Base-by-base conservation (phyloP, 768 basidiomycete genomes). In the Punctularia strigosozonata region DNA sequence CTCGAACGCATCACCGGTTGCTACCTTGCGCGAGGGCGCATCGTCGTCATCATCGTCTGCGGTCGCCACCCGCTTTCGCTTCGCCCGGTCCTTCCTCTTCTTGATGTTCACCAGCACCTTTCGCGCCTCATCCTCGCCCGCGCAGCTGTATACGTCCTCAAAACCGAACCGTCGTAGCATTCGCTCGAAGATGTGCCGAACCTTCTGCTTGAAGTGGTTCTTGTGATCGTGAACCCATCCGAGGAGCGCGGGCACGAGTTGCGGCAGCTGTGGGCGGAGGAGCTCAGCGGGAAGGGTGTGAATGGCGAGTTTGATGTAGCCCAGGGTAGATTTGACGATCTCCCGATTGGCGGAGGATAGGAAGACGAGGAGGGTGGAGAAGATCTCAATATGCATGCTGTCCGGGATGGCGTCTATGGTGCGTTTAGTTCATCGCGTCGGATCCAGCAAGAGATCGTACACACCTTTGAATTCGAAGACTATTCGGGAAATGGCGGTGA, bases 121-220 rank as follows among this genome's bases (percentile, higher is more conserved):
- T 31, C 76, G 69, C 22, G 84, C 80, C 28, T 90, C 83, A 37
- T 84, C 86, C 37, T 83, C 81, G 2, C 73, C 74, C 2, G 77
- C 72, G 51, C 73, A 78, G 24, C 75, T 65, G 52, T 84, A 76
- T 2, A 99, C 76, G 31, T 81, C 81, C 28, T 91, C 78, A 71
- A 77, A 95, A 0, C 79, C 81, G 52, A 95, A 95, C 45, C 90
- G 73, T 45, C 94, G 67, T 46, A 98, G 71, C 75, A 97, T 80
- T 34, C 94, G 77, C 64, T 98, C 94, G 50, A 98, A 92, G 47
- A 98, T 91, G 57, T 98, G 92, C 31, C 89, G 78, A 18, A 95
- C 90, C 64, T 97, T 97, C 36, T 73, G 67, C 59, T 98, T 98
- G 77, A 99, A 98, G 55, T 97, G 95, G 51, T 98, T 98, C 57